Conservation (phyloP, 1,284 basidiomycete genomes). For the Moesziomyces parantarcticus region DNA sequence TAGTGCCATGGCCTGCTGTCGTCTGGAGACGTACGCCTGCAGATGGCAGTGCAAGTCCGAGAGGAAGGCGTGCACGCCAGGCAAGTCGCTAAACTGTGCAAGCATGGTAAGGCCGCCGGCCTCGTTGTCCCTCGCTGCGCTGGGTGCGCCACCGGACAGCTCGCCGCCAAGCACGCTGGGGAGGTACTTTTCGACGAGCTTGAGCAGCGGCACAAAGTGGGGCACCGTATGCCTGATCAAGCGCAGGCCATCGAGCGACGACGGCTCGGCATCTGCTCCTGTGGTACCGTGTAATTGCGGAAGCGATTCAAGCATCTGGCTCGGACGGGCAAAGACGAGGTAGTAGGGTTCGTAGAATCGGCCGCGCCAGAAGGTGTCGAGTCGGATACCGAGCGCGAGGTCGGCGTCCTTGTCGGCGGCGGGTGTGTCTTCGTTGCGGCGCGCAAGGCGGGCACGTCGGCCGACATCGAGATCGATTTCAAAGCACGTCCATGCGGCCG, state of each 20-base stretch:
- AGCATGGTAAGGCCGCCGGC: constrained; percentile 47
- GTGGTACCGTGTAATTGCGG: constrained; percentile 28
- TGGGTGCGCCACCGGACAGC: constrained; percentile 20
- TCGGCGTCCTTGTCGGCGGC: constrained; percentile 34
- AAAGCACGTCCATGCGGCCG: constrained; percentile 52
- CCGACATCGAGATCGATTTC: constrained; percentile 57
- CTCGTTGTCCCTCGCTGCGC: constrained; percentile 29
- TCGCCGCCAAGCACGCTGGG: constrained; percentile 27
- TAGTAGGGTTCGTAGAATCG: constrained; percentile 56
- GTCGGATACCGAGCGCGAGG: constrained; percentile 47
- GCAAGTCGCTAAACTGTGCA: constrained; percentile 30
- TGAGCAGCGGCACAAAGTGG: constrained; percentile 51
- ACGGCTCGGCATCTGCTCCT: constrained; percentile 17
- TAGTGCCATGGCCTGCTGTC: constrained; percentile 45
- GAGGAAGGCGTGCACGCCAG: constrained; percentile 47
- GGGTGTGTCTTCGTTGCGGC: constrained; percentile 6
- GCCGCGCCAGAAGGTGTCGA: constrained; percentile 52
- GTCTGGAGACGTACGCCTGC: constrained; percentile 49
- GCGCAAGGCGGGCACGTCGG: constrained; percentile 33
- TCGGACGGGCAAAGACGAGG: constrained; percentile 46
- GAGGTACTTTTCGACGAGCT: constrained; percentile 45
- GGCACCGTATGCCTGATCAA: constrained; percentile 54
- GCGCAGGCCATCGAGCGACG: constrained; percentile 23
- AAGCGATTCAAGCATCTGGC: constrained; percentile 35
- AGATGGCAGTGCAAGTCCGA: constrained; percentile 46